Conservation (phyloP, 1,284 basidiomycete genomes). For the Amylostereum areolatum region DNA sequence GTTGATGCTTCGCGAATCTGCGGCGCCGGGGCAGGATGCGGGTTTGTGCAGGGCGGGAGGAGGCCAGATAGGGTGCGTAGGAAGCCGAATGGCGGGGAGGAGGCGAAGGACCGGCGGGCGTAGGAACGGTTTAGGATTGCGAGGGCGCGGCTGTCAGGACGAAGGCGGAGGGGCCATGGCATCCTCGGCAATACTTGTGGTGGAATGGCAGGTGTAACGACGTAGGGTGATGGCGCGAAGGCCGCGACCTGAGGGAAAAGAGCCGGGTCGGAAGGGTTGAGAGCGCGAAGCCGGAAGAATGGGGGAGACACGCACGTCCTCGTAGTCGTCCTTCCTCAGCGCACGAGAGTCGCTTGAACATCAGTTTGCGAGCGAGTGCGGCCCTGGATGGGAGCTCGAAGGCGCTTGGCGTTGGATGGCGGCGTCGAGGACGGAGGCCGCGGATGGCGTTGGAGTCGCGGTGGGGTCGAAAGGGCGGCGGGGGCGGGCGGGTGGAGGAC, state of each 20-base stretch:
- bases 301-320: slow-evolving; percentile 14
- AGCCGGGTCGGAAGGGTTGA: slow-evolving; percentile 1
- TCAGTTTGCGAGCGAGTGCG: slow-evolving; percentile 56
- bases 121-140: too few relatives aligned
- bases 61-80: not conserved
- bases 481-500: slow-evolving; percentile 10
- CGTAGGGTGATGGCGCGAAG: slow-evolving; percentile 28
- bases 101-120: not conserved
- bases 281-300: slow-evolving; percentile 4
- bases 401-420: too few relatives aligned
- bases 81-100: not conserved
- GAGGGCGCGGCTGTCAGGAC: not conserved
- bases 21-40: slow-evolving; percentile 17
- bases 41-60: slow-evolving; percentile 16
- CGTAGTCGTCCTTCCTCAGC: slow-evolving; percentile 40
- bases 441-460: slow-evolving; percentile 53
- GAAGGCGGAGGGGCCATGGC: slow-evolving; percentile 9
- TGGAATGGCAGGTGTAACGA: slow-evolving; percentile 29
- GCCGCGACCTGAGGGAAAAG: slow-evolving; percentile 14
- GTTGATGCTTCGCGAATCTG: too few relatives aligned
- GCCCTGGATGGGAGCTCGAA: slow-evolving; percentile 53
- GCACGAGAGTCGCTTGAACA: slow-evolving; percentile 56
- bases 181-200: too few relatives aligned
- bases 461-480: slow-evolving; percentile 15
- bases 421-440: slow-evolving; percentile 64